These are phyloP conservation scores for Phytophthora boehmeriae DNA, from an alignment of 352 stramenopile genomes.

Conservation along the genomic window DNA sequence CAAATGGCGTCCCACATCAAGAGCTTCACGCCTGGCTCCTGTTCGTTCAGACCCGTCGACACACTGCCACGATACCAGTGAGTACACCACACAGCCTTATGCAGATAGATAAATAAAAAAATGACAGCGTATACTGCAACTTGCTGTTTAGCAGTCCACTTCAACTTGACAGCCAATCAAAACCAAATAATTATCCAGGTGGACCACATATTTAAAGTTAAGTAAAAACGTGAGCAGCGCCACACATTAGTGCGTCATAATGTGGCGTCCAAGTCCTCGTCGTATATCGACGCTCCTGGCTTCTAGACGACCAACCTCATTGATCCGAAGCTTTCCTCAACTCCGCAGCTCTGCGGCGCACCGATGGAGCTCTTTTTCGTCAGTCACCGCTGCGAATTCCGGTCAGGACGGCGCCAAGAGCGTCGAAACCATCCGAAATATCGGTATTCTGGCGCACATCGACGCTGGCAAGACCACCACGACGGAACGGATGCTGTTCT, in stretches of 20 bases:
- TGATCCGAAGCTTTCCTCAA: neutral
- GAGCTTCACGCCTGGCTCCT: slow-evolving; percentile 57
- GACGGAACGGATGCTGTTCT: slow-evolving; percentile 99
- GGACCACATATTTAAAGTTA: neutral
- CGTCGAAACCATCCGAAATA: slow-evolving; percentile 90
- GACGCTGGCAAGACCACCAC: slow-evolving; percentile 99
- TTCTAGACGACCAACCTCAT: neutral
- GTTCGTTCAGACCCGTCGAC: slow-evolving; percentile 55
- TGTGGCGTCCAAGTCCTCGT: slow-evolving; percentile 6
- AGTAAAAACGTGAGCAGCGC: slow-evolving; percentile 8
- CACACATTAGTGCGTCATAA: slow-evolving; percentile 29
- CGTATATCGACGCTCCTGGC: slow-evolving; percentile 12
- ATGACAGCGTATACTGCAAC: too few species aligned
- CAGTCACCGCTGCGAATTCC: slow-evolving; percentile 13
- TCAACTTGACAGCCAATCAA: neutral
- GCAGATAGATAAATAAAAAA: slow-evolving; percentile 4
- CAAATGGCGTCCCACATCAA: slow-evolving; percentile 71
- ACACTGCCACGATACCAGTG: slow-evolving; percentile 46
- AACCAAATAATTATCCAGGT: too few species aligned
- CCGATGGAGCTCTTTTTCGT: slow-evolving; percentile 24
- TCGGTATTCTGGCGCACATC: slow-evolving; percentile 99
- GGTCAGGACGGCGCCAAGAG: slow-evolving; percentile 21
- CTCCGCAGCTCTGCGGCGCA: slow-evolving; percentile 5
- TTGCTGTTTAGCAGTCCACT: neutral
- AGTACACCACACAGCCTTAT: slow-evolving; percentile 8